Evolutionary conservation across 352 stramenopile species (phyloP), one percentile per base, ranked within the genome.

Genomic region (Phytophthora vignae): DNA sequence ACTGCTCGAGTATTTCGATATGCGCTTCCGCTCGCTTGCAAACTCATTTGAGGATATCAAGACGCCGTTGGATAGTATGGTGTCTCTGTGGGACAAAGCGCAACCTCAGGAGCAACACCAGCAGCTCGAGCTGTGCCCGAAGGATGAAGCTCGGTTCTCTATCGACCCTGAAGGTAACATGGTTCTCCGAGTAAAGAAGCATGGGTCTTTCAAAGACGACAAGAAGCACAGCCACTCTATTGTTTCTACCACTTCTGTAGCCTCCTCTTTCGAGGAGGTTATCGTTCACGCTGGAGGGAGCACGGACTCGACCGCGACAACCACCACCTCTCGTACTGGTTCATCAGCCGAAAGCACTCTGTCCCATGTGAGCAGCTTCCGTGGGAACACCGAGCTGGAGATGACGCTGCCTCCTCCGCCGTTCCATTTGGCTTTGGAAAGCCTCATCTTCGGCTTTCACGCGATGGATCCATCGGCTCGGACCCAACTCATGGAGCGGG

Each of bases 401-500:
- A 27, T 84, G 4, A 36, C 62, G 17, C 60, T 91, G 15, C 78
- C 82, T 44, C 64, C 79, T 22, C 70, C 82, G 8, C 82, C 84
- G 5, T 89, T 90, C 42, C 75, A 86, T 44, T 81, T 86, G 33
- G 72, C 76, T 11, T 85, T 94, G 60, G 86, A 95, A 54, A 90
- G 83, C 31, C 64, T 94, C 36, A 86, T 94, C 46, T 95, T 93
- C 31, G 88, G 88, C 12, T 94, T 90, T 52, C 82, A 93, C 55
- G 85, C 87, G 4, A 79, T 90, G 0, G 83, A 92, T 12, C 70
- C 80, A 21, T 58, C 69, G 0, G 88, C 85, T 27, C 83, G 86
- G 9, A 76, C 73, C 31, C 84, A 84, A 21, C 59, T 95, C 14
- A 88, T 95, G 78, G 84, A 95, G 56, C 81, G 88, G 4, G 66